Conservation (phyloP, 1,139 yeast species). For the Yamadazyma atlantica region DNA sequence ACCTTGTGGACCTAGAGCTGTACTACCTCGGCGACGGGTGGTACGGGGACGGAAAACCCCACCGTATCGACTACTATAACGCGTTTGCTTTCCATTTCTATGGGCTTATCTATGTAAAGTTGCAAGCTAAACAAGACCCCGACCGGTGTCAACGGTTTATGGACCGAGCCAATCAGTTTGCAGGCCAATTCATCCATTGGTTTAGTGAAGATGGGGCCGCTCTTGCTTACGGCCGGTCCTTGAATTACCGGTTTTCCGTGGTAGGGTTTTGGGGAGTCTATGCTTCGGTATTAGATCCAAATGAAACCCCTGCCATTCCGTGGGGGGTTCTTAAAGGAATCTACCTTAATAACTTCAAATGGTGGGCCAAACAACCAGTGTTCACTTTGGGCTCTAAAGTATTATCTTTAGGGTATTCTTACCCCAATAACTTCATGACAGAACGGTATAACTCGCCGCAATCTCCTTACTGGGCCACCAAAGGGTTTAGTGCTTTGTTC, state of each 20-base stretch:
- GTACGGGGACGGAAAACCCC: slow-evolving; percentile 25
- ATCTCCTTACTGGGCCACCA: slow-evolving; percentile 29
- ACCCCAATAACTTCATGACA: slow-evolving; percentile 25
- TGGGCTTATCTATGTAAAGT: slow-evolving; percentile 19
- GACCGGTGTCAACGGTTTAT: slow-evolving; percentile 13
- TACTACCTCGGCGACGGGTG: slow-evolving; percentile 26
- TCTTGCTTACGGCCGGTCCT: slow-evolving; percentile 26
- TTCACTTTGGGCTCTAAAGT: slow-evolving; percentile 17
- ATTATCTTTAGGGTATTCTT: slow-evolving; percentile 24
- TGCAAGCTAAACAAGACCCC: slow-evolving; percentile 13
- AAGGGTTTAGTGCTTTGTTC: slow-evolving; percentile 20
- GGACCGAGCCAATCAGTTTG: slow-evolving; percentile 20
- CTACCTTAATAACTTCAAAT: slow-evolving; percentile 21
- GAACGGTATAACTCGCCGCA: slow-evolving; percentile 27
- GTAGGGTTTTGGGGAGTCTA: slow-evolving; percentile 26
- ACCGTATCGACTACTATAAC: slow-evolving; percentile 25
- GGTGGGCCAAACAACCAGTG: slow-evolving; percentile 28
- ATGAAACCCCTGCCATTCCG: slow-evolving; percentile 10
- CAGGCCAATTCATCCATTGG: slow-evolving; percentile 19
- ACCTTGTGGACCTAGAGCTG: slow-evolving; percentile 19
- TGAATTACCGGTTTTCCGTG: slow-evolving; percentile 25
- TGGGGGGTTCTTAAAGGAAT: slow-evolving; percentile 24
- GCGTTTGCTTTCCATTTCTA: slow-evolving; percentile 29
- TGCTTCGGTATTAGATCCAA: slow-evolving; percentile 18
- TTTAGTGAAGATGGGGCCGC: slow-evolving; percentile 23